Evolutionary conservation across 805 yeast species (phyloP), one percentile per base, ranked within the genome.

Genomic region (Vanderwaltozyma polyspora): DNA sequence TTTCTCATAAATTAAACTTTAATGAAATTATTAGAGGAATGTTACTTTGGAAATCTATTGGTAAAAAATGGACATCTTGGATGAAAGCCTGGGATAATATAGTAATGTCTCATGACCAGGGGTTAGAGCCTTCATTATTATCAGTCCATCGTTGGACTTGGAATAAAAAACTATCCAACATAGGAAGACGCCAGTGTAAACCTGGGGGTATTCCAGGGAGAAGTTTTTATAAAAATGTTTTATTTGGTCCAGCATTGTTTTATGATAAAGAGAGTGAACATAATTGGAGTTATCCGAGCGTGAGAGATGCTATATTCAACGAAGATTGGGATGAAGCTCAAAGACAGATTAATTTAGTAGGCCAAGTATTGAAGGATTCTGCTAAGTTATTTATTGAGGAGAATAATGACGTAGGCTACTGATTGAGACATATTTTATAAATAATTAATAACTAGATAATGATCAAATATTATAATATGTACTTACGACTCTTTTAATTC

Each of bases 111-210:
- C 62, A 64, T 15, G 67, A 64, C 28, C 57, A 68, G 3, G 84
- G 77, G 1, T 45, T 70, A 2, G 93, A 86, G 50, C 83, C 91
- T 2, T 69, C 80, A 2, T 51, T 76, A 34, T 57, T 80, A 25
- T 68, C 85, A 0, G 71, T 74, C 32, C 72, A 71, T 40, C 64
- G 96, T 45, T 71, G 81, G 77, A 72, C 70, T 36, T 80, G 89
- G 82, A 86, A 86, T 55, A 66, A 72, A 8, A 72, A 72, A 39
- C 56, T 82, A 46, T 56, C 69, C 6, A 48, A 59, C 8, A 63
- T 81, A 37, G 78, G 74, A 42, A 70, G 68, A 41, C 55, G 60
- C 7, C 64, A 79, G 38, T 45, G 76, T 8, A 51, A 61, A 10
- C 52, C 60, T 2, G 62, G 60, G 11, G 70, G 70, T 1, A 46